Percentiles rank a stretch among this genome's conserved stretches.
These are phyloP conservation scores for Euptelea pleiosperma DNA, from an alignment of 164 flowering plant species.

Conservation along the genomic window DNA sequence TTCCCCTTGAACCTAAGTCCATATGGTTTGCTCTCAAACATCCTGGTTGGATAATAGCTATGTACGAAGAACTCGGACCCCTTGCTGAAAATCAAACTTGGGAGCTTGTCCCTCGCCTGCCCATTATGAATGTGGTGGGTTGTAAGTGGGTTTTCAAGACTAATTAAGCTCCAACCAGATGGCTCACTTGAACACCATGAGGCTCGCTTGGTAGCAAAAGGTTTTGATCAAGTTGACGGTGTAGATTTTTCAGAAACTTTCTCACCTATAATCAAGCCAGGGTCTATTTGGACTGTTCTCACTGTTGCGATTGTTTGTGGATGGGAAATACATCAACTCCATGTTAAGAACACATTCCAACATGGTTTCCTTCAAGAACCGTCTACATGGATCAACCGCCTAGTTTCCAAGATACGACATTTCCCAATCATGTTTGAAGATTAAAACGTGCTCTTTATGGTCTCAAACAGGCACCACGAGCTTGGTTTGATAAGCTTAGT, in stretches of 20 bases:
- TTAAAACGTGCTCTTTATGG: neutral
- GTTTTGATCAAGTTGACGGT: conserved; percentile 2
- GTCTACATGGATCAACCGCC: too few species aligned
- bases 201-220: neutral
- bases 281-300: neutral
- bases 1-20: neutral
- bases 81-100: neutral
- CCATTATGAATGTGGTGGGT: neutral
- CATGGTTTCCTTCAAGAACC: too few species aligned
- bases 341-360: neutral
- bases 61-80: neutral
- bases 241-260: conserved; percentile 2
- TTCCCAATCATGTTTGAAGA: neutral
- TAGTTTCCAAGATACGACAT: neutral
- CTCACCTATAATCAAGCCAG: neutral
- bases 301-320: neutral
- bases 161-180: neutral
- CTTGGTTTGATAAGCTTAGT: too few species aligned
- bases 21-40: neutral
- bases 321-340: neutral
- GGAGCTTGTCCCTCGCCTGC: neutral
- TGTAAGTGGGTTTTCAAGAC: conserved; percentile 8
- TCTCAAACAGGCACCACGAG: too few species aligned
- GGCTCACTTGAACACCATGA: neutral
- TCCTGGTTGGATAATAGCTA: neutral